Evolutionary conservation across 495 filamentous ascomycete species (phyloP), one percentile per base, ranked within the genome.

Genomic region (Penicillium dipodomyicola): DNA sequence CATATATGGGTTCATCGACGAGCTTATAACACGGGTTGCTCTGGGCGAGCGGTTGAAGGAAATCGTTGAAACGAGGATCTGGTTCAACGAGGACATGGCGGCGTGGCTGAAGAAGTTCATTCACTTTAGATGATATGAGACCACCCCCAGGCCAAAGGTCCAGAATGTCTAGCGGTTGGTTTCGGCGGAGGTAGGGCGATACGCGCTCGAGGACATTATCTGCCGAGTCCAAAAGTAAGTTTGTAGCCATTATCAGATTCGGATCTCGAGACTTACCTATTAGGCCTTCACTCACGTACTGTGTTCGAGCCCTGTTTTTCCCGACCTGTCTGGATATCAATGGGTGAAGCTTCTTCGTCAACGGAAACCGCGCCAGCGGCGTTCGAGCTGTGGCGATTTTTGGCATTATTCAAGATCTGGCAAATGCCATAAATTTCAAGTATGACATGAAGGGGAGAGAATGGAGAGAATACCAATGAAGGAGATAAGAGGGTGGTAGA

Each of bases 141-240:
- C 90, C 90, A 20, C 67, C 61, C 23, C 89, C 90, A 1, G 93
- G 93, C 73, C 89, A 88, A 39, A 96, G 73, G 64, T 97, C 93
- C 59, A 97, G 75, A 50, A 97, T 80, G 58, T 92, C 90, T 63
- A 91, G 84, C 49, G 87, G 86, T 14, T 72, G 65, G 64, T 91
- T 83, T 49, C 79, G 77, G 20, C 69, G 67, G 23, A 96, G 80
- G 11, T 80, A 83, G 2, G 82, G 84, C 9, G 77, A 78, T 20
- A 88, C 65, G 19, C 80, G 76, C 59, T 81, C 54, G 49, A 84
- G 49, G 19, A 78, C 59, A 64, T 83, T 72, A 59, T 82, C 80
- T 84, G 62, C 22, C 35, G 46, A 27, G 30, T 20, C 17, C 35
- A 45, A 22, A 22, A 46, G 23, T 55, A 14, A 57, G 29, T 30